A percentile compares a stretch with the other conserved stretches of the same genome.
Evolutionary conservation across 805 yeast species (phyloP).

Genomic region (Saccharomycopsis microspora): DNA sequence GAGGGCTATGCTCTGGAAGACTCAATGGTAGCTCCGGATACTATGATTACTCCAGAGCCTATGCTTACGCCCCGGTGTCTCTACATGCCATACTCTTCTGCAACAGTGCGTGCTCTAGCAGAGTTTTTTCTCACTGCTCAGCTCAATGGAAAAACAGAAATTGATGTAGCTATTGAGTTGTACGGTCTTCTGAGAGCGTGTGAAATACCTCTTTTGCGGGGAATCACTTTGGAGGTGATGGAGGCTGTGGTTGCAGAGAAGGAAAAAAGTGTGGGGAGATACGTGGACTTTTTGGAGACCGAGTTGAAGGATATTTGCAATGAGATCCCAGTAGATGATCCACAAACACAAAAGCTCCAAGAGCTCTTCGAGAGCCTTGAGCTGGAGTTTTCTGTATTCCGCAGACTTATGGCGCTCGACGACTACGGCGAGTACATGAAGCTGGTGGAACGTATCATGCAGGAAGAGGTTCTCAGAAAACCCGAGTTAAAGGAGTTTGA

Average conservation of each 20-base stretch:
- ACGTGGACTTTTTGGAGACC: constrained; percentile 20
- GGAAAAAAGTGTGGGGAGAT: constrained; percentile 34
- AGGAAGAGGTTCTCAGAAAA: no score
- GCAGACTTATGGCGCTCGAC: no score
- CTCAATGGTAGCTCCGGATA: background rate
- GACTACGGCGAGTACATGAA: no score
- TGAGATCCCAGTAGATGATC: no score
- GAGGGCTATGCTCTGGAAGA: background rate
- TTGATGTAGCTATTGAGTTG: constrained; percentile 40
- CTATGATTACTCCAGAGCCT: constrained; percentile 36
- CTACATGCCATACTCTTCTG: constrained; percentile 55
- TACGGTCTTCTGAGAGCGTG: constrained; percentile 38
- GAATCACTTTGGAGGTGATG: constrained; percentile 49
- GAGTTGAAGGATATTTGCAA: constrained; percentile 1
- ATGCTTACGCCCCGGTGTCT: constrained; percentile 55
- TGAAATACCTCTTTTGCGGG: constrained; percentile 60
- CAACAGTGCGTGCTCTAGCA: constrained; percentile 50
- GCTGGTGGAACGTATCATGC: no score
- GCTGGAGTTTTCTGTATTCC: no score
- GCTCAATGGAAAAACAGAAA: constrained; percentile 56
- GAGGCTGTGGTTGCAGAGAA: constrained; percentile 53
- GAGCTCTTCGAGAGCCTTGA: no score
- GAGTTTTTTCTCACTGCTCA: constrained; percentile 76
- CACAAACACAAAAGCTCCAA: no score
- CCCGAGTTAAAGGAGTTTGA: no score